Conservation (phyloP, 495 filamentous ascomycete species). For the Beverwykella pulmonaria region DNA sequence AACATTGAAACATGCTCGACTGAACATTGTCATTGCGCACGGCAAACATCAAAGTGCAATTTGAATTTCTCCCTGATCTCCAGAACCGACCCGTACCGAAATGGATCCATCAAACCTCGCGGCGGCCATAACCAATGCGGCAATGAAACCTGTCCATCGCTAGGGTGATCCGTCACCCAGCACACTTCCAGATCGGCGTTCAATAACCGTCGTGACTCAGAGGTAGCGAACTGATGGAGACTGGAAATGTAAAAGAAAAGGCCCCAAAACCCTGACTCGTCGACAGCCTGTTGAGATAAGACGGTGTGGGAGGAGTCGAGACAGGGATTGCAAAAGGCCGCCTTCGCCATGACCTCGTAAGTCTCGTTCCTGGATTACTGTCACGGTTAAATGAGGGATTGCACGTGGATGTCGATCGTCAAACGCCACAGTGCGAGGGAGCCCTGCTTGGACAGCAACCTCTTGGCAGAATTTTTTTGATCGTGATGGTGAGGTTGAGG, state of each 20-base stretch:
- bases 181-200: not conserved
- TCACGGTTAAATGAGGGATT: conserved; percentile 17
- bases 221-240: conserved; percentile 10
- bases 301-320: not conserved
- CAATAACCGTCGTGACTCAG: conserved; percentile 7
- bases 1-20: not conserved
- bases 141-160: not conserved
- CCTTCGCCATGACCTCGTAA: not conserved
- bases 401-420: conserved; percentile 32
- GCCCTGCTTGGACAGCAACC: not conserved
- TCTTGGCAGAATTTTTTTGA: conserved; percentile 1
- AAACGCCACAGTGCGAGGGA: conserved; percentile 20
- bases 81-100: conserved; percentile 22
- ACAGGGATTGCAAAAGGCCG: not conserved
- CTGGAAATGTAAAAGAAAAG: not conserved
- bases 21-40: no score
- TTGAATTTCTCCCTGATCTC: conserved; percentile 11
- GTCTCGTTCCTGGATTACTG: conserved; percentile 9
- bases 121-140: not conserved
- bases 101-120: conserved; percentile 9
- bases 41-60: no score
- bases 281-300: not conserved
- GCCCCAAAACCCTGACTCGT: not conserved
- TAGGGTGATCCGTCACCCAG: not conserved
- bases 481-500: not conserved